Base-by-base conservation (phyloP, 1,139 yeast species). In the Pneumocystis sp. region DNA sequence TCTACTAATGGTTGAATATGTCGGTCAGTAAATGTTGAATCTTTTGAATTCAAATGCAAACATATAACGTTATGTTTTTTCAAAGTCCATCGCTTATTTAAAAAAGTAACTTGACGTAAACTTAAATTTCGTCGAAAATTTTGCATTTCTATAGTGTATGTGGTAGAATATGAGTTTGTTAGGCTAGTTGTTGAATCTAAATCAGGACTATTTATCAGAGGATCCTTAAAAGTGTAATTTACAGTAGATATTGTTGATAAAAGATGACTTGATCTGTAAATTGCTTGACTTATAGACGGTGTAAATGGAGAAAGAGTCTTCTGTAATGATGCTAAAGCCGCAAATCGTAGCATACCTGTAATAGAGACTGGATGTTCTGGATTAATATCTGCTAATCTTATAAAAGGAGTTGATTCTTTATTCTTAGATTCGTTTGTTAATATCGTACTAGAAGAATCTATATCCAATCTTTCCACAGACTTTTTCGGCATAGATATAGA, bases 291-390 rank as follows among this genome's bases (percentile, higher is more conserved):
- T 67, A 84, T 79, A 59, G 81, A 79, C 0, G 87, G 86, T 0
- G 86, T 81, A 65, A 84, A 82, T 64, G 89, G 75, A 19, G 86
- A 82, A 68, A 90, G 77, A 0, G 96, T 87, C 69, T 87, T 89
- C 69, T 96, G 82, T 3, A 93, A 85, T 35, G 85, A 83, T 67
- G 84, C 82, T 67, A 91, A 76, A 12, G 87, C 81, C 5, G 87
- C 81, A 65, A 87, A 78, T 71, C 86, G 83, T 72, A 84, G 79
- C 78, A 89, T 81, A 71, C 87, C 87, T 0, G 85, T 82, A 0
- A 89, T 83, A 19, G 87, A 84, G 60, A 85, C 76, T 65, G 81
- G 82, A 7, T 84, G 83, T 66, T 82, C 83, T 2, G 82, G 80
- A 69, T 82, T 83, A 31, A 83, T 76, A 63, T 82, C 85, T 25